Evolutionary conservation across 1,284 basidiomycete species (phyloP).

Genomic region (Puccinia horiana): DNA sequence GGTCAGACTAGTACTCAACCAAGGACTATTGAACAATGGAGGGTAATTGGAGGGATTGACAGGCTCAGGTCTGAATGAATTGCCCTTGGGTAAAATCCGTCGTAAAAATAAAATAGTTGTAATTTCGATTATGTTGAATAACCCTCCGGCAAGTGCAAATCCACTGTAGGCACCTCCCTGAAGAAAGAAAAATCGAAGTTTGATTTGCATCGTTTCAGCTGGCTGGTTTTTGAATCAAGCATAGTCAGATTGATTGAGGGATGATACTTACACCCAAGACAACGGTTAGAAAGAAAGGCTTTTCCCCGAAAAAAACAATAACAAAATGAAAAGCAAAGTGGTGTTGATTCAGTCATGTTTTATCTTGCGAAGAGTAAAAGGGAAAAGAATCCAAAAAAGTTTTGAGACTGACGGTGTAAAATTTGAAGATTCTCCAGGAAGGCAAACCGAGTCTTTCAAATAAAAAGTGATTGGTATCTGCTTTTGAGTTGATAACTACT

Average conservation of each 20-base stretch:
- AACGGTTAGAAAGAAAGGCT: constrained; percentile 26
- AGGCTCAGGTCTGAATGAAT: constrained; percentile 26
- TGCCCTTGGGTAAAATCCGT: constrained; percentile 16
- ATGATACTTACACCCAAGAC: constrained; percentile 5
- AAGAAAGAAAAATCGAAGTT: neutral
- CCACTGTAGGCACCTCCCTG: constrained; percentile 26
- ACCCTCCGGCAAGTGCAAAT: constrained; percentile 30
- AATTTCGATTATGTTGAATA: constrained; percentile 45
- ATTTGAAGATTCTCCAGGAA: neutral
- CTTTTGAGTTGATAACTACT: constrained; percentile 19
- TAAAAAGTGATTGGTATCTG: constrained; percentile 23
- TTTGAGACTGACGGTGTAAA: constrained; percentile 5
- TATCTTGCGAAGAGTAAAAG: neutral
- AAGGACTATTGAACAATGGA: constrained; percentile 47
- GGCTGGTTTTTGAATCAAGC: neutral
- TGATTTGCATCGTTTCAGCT: neutral
- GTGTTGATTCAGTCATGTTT: neutral
- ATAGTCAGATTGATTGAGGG: neutral
- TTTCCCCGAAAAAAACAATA: neutral
- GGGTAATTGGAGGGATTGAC: constrained; percentile 43
- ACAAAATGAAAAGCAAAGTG: neutral
- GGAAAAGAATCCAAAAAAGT: neutral
- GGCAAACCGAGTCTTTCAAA: constrained; percentile 7
- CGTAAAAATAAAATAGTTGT: neutral
- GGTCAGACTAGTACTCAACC: constrained; percentile 11